Conservation (phyloP, 345 rosid genomes). For the Salix viminalis region DNA sequence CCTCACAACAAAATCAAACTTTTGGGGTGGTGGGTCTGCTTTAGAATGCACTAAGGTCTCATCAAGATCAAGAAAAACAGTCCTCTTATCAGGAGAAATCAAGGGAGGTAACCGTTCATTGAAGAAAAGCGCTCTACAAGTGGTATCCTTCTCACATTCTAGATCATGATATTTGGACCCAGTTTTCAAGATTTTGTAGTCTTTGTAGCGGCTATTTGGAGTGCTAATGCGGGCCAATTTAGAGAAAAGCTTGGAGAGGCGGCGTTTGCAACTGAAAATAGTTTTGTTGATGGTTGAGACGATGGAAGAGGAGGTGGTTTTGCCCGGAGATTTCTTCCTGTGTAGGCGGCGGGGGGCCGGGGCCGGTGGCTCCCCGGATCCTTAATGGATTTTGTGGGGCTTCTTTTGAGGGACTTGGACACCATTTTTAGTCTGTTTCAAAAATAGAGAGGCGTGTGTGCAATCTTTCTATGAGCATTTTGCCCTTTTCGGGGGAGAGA, state of each 20-base stretch:
- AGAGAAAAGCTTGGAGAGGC: constrained; percentile 60
- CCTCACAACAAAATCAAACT: constrained; percentile 59
- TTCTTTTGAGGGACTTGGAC: constrained; percentile 43
- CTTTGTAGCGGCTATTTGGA: constrained; percentile 37
- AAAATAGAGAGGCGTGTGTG: background rate
- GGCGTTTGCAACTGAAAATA: constrained; percentile 54
- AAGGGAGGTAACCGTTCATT: constrained; percentile 36
- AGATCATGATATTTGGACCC: background rate
- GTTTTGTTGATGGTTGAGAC: constrained; percentile 63
- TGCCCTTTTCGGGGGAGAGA: constrained; percentile 7
- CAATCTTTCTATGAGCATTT: constrained; percentile 4
- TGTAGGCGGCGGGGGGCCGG: constrained; percentile 34
- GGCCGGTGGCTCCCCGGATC: constrained; percentile 30
- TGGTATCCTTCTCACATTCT: background rate
- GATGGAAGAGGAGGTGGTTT: constrained; percentile 36
- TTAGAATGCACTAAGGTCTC: constrained; percentile 85
- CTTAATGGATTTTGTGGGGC: constrained; percentile 43
- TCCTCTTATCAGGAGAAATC: constrained; percentile 35
- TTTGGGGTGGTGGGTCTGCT: constrained; percentile 56
- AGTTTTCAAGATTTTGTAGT: constrained; percentile 48
- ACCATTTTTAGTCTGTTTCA: constrained; percentile 41
- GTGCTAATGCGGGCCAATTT: constrained; percentile 41
- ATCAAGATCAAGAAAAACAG: constrained; percentile 85
- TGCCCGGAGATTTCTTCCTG: constrained; percentile 35
- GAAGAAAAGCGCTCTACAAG: constrained; percentile 29